phyloP scores from a whole-genome alignment of 2,329 filamentous ascomycete genomes.

The Diaporthe sp. region DNA sequence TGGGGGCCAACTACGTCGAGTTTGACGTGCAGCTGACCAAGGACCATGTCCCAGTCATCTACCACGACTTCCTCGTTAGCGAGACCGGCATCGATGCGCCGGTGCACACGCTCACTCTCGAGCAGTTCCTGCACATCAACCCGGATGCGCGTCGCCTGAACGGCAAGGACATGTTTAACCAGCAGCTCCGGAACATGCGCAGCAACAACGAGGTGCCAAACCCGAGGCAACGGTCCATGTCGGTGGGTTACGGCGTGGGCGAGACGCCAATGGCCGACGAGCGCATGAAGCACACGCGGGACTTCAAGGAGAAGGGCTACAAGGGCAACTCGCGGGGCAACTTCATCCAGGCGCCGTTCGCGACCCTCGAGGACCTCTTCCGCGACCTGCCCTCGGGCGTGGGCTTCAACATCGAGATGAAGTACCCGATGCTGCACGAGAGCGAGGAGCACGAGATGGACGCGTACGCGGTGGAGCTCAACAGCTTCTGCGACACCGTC shows the following conservation, averaged over 20 bases:
- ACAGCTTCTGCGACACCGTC: slow-evolving; percentile 96
- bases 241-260: slow-evolving; percentile 64
- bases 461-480: slow-evolving; percentile 93
- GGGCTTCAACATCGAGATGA: slow-evolving; percentile 99
- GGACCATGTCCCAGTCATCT: slow-evolving; percentile 97
- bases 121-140: slow-evolving; percentile 95
- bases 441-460: slow-evolving; percentile 97
- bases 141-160: slow-evolving; percentile 62
- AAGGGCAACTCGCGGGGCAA: slow-evolving; percentile 95
- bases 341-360: slow-evolving; percentile 96
- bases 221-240: slow-evolving; percentile 64
- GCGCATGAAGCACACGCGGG: slow-evolving; percentile 96
- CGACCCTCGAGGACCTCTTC: slow-evolving; percentile 94
- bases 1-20: slow-evolving; percentile 83
- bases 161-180: slow-evolving; percentile 51
- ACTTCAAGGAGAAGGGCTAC: slow-evolving; percentile 94
- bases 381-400: slow-evolving; percentile 83
- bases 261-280: slow-evolving; percentile 67
- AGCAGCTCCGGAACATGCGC: slow-evolving; percentile 46
- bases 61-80: slow-evolving; percentile 97
- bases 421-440: slow-evolving; percentile 98
- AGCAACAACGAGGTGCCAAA: slow-evolving; percentile 47
- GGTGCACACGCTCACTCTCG: slow-evolving; percentile 92
- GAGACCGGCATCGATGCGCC: slow-evolving; percentile 98
- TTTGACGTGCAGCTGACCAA: slow-evolving; percentile 98